Evolutionary conservation across 75 land plant genomes (phyloP), one percentile per base, ranked within the genome.

Genomic region (Pinus tabuliformis): DNA sequence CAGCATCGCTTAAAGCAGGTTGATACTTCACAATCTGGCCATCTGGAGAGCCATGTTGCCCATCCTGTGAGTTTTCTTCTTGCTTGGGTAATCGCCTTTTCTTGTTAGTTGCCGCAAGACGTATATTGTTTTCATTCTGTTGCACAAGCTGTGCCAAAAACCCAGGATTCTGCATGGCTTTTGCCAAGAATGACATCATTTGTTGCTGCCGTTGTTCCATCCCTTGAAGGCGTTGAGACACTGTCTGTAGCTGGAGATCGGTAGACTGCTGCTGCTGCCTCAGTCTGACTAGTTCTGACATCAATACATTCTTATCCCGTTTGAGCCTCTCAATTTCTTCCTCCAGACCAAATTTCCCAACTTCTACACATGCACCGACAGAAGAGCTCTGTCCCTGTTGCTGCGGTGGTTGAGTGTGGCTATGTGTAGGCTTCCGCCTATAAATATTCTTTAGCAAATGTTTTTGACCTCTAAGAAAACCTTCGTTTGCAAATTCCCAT

Each of bases 401-500:
- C 59, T 73, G 92, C 62, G 82, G 89, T 17, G 83, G 72, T 42
- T 70, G 78, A 18, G 59, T 76, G 72, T 86, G 93, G 14, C 63
- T 80, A 72, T 86, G 88, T 12, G 77, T 66, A 61, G 88, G 81
- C 75, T 91, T 93, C 73, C 91, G 60, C 64, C 95, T 75, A 68
- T 80, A 85, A 21, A 93, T 93, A 22, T 63, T 80, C 72, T 87
- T 85, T 61, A 91, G 72, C 72, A 93, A 77, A 56, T 91, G 90
- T 58, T 84, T 92, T 39, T 89, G 86, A 14, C 94, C 91, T 58
- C 91, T 82, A 65, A 93, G 62, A 72, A 93, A 93, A 12, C 94
- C 91, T 81, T 93, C 96, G 75, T 93, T 93, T 56, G 91, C 96
- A 81, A 93, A 93, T 81, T 93, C 94, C 94, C 94, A 93, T n/a